A percentile compares a stretch with the other conserved stretches of the same genome.
These are phyloP conservation scores for Apiotrichum porosum DNA, from an alignment of 1,284 basidiomycete genomes.

Conservation along the genomic window DNA sequence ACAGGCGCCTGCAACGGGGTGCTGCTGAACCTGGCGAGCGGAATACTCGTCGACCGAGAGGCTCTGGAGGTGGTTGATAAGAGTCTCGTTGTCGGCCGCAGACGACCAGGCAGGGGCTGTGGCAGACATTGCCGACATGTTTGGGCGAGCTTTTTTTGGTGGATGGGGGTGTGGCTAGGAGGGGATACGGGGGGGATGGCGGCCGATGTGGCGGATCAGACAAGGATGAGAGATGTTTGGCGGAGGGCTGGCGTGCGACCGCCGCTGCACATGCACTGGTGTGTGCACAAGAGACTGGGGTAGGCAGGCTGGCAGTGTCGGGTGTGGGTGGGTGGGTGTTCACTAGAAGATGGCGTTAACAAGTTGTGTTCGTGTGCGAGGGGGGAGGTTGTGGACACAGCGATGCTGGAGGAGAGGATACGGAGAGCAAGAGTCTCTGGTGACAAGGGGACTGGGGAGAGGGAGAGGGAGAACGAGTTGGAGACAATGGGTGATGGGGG, in stretches of 20 bases:
- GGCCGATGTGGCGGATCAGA: too few species aligned
- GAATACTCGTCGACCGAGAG: conserved; percentile 9
- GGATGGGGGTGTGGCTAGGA: too few species aligned
- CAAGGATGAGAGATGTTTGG: too few species aligned
- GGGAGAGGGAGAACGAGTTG: not conserved
- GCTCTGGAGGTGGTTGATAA: conserved; percentile 4
- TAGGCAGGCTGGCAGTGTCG: too few species aligned
- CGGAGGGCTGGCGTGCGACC: too few species aligned
- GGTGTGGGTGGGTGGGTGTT: not conserved
- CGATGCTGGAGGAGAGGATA: not conserved
- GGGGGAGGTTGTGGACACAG: not conserved
- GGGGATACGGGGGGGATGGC: too few species aligned
- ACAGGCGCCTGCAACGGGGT: not conserved
- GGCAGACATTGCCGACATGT: conserved; percentile 10
- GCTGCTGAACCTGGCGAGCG: not conserved
- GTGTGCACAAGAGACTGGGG: too few species aligned
- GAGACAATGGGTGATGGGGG: not conserved
- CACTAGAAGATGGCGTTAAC: not conserved
- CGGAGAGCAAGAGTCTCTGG: not conserved
- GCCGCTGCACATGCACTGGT: too few species aligned
- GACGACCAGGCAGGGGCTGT: conserved; percentile 5
- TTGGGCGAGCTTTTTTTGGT: too few species aligned
- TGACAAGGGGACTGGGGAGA: not conserved
- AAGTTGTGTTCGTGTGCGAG: not conserved
- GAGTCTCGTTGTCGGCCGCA: conserved; percentile 5